Base-by-base conservation (phyloP, 306 rosid genomes). In the Biancaea sappan region DNA sequence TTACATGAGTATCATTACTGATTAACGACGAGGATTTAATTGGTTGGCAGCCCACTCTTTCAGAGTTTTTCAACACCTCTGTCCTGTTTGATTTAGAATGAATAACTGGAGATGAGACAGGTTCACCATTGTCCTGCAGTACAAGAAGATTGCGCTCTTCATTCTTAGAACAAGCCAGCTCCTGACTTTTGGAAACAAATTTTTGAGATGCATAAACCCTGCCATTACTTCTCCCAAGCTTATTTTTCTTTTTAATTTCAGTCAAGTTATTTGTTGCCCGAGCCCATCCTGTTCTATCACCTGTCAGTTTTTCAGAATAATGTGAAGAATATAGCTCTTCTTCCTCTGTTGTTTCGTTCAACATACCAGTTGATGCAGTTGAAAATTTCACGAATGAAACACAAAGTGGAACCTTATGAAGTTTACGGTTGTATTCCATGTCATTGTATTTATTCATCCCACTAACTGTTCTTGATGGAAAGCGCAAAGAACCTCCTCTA, bases 271-370 rank as follows among this genome's bases (percentile, higher is more conserved):
- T 60, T 28, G 19, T 77, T 51, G 80, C 88, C 1, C 25, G 31
- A 70, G 75, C 19, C 88, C 85, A 80, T 64, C 85, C 83, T 57
- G 29, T 73, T 73, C 60, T 64, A 64, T 80, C 85, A 64, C 80
- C 84, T 43, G 77, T 35, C 66, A 82, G 69, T 11, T 60, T 53
- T 50, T 50, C 86, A 76, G 32, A 22, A 61, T 66, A 73, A 82
- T 64, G 77, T 63, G 32, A 53, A 67, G 67, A 72, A 47, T 16
- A 73, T 52, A 69, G 38, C 56, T 69, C 85, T 69, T 74, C 88
- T 43, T 77, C 88, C 43, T 58, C 82, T 32, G 67, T 38, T 60
- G 52, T 28, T 70, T 81, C 85, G 72, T 77, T 81, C 72, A 84
- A 13, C 48, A 66, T 69, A 73, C 79, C 56, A 65, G 80, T 50